Evolutionary conservation across 148 eudicot species (phyloP), one percentile per base, ranked within the genome.

Genomic region (Rhododendron ovatum): DNA sequence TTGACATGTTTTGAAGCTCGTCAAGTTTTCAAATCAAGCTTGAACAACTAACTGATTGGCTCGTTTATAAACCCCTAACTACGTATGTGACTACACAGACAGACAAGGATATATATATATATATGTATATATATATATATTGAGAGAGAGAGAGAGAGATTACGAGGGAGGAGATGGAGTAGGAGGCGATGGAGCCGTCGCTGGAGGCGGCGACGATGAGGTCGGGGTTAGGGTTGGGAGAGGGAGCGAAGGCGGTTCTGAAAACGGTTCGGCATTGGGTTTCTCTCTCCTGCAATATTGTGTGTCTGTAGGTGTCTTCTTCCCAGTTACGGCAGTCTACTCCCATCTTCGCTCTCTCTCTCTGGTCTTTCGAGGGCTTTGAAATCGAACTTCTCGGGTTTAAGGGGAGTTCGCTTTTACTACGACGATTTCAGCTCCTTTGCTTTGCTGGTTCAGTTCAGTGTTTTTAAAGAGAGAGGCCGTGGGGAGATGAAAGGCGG

Each of bases 181-280:
- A 95, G 1, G 96, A 75, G 61, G 98, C 92, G 65, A 97, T 83
- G 81, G 95, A 88, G 85, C 99, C 99, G 83, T 95, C 96, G 83
- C 98, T 95, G 37, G 95, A 93, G 45, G 99, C 98, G 67, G 98
- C 88, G 88, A 95, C 98, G 85, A 97, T 59, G 87, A 85, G 84
- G 89, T 94, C 93, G 43, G 96, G 91, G 79, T 87, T 92, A 83
- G 91, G 88, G 90, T 88, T 84, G 43, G 88, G 87, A 26, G 85
- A 84, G 2, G 98, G 98, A 39, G 96, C 88, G 87, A 93, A 97
- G 17, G 91, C 89, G 61, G 99, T 89, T 14, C 98, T 90, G 89
- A 95, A 97, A 35, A 97, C 88, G 18, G 99, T 94, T 7, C 92
- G 94, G 71, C 87, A 91, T 17, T 90, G 93, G 24, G 87, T 77